Conservation (phyloP, 2,329 filamentous ascomycete genomes). For the Dactylellina parvicollis region DNA sequence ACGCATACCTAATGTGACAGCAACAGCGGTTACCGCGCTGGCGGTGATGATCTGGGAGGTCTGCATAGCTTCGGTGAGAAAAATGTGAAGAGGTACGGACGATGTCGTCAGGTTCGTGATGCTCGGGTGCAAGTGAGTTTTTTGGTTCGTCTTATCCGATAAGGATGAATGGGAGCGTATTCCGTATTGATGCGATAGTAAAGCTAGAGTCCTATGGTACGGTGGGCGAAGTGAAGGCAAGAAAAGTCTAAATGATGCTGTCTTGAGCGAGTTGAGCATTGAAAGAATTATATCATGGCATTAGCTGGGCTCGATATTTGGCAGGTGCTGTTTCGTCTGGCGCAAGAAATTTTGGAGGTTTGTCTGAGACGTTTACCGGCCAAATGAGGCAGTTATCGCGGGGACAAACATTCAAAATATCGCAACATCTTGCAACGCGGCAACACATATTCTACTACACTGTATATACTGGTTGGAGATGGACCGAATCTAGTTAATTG, state of each 20-base stretch:
- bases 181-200: too few species aligned
- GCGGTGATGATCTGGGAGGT: constrained; percentile 49
- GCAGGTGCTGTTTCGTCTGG: neutral
- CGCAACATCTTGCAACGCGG: constrained; percentile 13
- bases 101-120: neutral
- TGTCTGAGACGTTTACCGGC: constrained; percentile 15
- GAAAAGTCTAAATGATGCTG: too few species aligned
- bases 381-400: neutral
- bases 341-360: constrained; percentile 53
- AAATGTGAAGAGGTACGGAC: neutral
- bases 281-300: neutral
- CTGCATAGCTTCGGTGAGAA: constrained; percentile 11
- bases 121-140: neutral
- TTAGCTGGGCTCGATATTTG: neutral
- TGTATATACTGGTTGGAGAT: neutral
- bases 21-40: constrained; percentile 51
- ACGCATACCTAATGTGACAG: constrained; percentile 42
- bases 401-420: constrained; percentile 4
- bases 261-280: too few species aligned
- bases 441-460: constrained; percentile 8
- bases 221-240: too few species aligned
- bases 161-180: too few species aligned
- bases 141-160: constrained; percentile 13
- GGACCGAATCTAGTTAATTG: neutral
- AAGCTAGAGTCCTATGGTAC: too few species aligned